These are phyloP conservation scores for Castanea sativa DNA, from an alignment of 306 rosid species.

Conservation along the genomic window DNA sequence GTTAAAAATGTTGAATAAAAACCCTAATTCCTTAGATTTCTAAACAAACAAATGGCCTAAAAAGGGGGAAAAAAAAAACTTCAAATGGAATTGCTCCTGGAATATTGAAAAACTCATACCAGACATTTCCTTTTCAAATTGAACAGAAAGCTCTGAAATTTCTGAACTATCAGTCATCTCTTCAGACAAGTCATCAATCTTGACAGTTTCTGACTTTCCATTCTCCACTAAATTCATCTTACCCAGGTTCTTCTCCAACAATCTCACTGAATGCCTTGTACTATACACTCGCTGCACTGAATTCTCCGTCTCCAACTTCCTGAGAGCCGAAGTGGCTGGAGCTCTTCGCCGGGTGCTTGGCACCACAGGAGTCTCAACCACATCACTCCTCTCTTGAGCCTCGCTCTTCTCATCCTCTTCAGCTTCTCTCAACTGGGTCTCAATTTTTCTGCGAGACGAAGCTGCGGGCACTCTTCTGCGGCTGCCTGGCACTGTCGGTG, in stretches of 20 bases:
- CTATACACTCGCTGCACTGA: constrained; percentile 40
- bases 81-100: background rate
- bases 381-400: constrained; percentile 26
- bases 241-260: constrained; percentile 56
- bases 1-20: background rate
- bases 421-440: constrained; percentile 14
- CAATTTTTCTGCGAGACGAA: constrained; percentile 39
- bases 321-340: constrained; percentile 27
- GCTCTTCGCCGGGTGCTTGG: constrained; percentile 37
- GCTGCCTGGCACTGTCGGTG: constrained; percentile 27
- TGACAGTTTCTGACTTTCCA: constrained; percentile 20
- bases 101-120: background rate
- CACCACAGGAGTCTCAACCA: constrained; percentile 48
- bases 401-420: constrained; percentile 10
- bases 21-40: too few species aligned
- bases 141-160: constrained; percentile 15
- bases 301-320: constrained; percentile 25
- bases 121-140: constrained; percentile 32
- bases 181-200: constrained; percentile 35
- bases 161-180: constrained; percentile 28
- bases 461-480: constrained; percentile 30
- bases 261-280: constrained; percentile 70
- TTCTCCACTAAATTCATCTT: constrained; percentile 43
- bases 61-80: background rate
- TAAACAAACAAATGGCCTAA: background rate